Base-by-base conservation (phyloP, 441 rosid species). In the Biscutella laevigata region DNA sequence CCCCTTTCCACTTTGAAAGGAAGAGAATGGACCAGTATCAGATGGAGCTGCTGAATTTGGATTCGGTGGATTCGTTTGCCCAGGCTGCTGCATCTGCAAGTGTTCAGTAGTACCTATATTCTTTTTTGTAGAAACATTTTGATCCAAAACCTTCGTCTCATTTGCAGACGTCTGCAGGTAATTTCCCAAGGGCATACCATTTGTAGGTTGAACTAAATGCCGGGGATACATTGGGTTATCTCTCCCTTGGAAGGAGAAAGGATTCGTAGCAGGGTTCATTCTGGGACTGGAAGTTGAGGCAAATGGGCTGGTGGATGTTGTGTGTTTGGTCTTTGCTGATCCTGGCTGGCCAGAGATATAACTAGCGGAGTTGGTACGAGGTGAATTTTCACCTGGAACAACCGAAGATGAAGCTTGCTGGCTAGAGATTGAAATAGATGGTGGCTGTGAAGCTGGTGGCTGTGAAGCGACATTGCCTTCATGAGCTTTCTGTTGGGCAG, bases 331-430 rank as follows among this genome's bases (percentile, higher is more conserved):
- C 77, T 89, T 86, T 5, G 66, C 86, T 44, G 89, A 76, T 47
- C 83, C 89, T 63, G 95, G 76, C 70, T 86, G 97, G 53, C 86
- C 92, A 67, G 96, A 78, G 37, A 74, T 55, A 70, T 94, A 97
- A 74, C 79, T 80, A 16, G 84, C 76, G 53, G 94, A 86, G 79
- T 83, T 86, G 64, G 83, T 77, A 73, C 54, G 87, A 19, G 91
- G 82, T 57, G 97, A 94, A 66, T 66, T 81, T 55, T 78, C 94
- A 45, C 82, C 76, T 54, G 78, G 83, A 66, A 75, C 77, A 36
- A 77, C 74, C 49, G 95, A 80, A 57, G 95, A 80, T 65, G 84
- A 54, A 61, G 82, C 88, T 36, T 70, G 97, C 55, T 76, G 91
- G 73, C 73, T 86, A 70, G 95, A 74, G 45, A 51, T 68, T 29